Evolutionary conservation across 2,329 filamentous ascomycete species (phyloP).

Genomic region (Colletotrichum shisoi): DNA sequence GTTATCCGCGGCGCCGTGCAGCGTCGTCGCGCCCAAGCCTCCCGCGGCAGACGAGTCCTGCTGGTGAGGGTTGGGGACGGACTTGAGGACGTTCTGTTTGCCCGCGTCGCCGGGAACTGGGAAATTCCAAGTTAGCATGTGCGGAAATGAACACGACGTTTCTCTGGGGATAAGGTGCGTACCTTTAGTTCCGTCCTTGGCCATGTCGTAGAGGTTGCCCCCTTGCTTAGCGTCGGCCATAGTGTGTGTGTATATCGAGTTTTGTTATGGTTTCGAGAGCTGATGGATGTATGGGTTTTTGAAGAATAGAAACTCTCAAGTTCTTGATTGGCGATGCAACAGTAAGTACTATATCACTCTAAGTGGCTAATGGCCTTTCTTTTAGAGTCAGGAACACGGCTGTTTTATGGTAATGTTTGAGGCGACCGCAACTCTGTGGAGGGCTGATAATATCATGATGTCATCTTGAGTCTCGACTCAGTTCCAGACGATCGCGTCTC

Average conservation of each 20-base stretch:
- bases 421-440: neutral
- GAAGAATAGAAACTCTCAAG: too few relatives aligned
- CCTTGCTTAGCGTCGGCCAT: slow-evolving; percentile 24
- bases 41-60: slow-evolving; percentile 4
- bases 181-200: slow-evolving; percentile 22
- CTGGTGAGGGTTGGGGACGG: slow-evolving; percentile 20
- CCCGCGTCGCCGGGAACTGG: slow-evolving; percentile 20
- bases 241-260: neutral
- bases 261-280: too few relatives aligned
- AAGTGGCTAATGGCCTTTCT: fast-evolving
- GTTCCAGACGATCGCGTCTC: neutral
- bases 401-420: neutral
- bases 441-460: slow-evolving; percentile 26
- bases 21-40: slow-evolving; percentile 9
- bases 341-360: fast-evolving
- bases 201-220: slow-evolving; percentile 21
- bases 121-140: fast-evolving
- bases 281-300: too few relatives aligned
- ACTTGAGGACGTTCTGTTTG: slow-evolving; percentile 22
- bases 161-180: fast-evolving
- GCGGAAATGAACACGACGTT: neutral
- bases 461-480: slow-evolving; percentile 1
- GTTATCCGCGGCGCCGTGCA: slow-evolving; percentile 23
- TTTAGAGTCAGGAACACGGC: neutral
- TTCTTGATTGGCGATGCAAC: neutral